Evolutionary conservation across 805 yeast species (phyloP), one percentile per base, ranked within the genome.

Genomic region (Candida alai): DNA sequence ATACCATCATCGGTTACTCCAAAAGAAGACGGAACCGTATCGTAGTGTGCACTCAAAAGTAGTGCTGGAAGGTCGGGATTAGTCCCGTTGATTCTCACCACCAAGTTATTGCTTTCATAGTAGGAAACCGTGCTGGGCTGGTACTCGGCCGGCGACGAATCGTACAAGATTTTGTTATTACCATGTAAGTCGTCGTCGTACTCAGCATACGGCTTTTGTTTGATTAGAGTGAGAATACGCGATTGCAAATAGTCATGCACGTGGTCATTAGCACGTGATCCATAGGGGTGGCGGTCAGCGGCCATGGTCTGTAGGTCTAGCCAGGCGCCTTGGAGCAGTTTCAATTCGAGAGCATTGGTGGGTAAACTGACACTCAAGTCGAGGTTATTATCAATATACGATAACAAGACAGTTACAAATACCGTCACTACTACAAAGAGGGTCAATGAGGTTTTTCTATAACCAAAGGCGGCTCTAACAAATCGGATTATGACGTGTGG

Each of bases 1-100:
- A 80, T 78, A 1, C 96, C 96, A 51, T 87, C 96, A 54, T 89
- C 97, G 2, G 96, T 89, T 2, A 93, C 78, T 19, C 97, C 97
- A 47, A 65, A 77, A 4, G 87, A 78, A 2, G 94, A 76, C 14
- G 96, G 94, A 6, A 88, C 96, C 6, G 90, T 77, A 60, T 88
- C 97, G 49, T 65, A 89, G 60, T 89, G 97, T 4, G 96, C 88
- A 46, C 93, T 81, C 3, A 89, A 53, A 26, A 88, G 58, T 4
- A 88, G 56, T 1, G 88, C 94, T 1, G 83, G 81, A 32, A 83
- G 58, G 0, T 60, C 46, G 1, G 70, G 60, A 34, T 81, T 62
- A 10, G 65, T 52, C 17, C 96, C 96, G 48, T 77, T 70, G 24
- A 89, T 58, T 50, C 83, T 78, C 6, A 80, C 95, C 25, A 85